Evolutionary conservation across 805 yeast genomes (phyloP).

Genomic region (Kazachstania taianensis): DNA sequence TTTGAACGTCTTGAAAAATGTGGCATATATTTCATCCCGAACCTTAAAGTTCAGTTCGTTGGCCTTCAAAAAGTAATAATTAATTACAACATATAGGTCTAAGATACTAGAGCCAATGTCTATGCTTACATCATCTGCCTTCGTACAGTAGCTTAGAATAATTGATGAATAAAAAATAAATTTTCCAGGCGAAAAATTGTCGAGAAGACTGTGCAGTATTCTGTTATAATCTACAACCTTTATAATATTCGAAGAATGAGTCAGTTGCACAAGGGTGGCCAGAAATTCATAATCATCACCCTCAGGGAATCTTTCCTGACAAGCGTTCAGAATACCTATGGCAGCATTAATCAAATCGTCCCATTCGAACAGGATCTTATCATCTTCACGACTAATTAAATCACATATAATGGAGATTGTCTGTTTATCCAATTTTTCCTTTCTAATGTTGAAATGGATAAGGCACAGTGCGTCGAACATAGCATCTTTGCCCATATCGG

Average conservation of each 20-base stretch:
- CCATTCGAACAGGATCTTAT: too few species aligned
- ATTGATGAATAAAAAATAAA: slow-evolving; percentile 1
- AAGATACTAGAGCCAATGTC: too few species aligned
- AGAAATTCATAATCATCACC: neutral
- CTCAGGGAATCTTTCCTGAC: too few species aligned
- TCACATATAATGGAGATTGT: neutral
- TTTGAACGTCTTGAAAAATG: slow-evolving; percentile 20
- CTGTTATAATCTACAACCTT: neutral
- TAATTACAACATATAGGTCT: slow-evolving; percentile 7
- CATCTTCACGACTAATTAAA: neutral
- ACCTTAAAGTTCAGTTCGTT: slow-evolving; percentile 15
- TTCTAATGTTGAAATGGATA: neutral
- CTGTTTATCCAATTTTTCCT: neutral
- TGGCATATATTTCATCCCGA: slow-evolving; percentile 24
- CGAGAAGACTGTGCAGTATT: neutral
- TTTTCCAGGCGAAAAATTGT: neutral
- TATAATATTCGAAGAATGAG: neutral
- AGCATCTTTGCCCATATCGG: neutral
- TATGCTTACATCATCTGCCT: neutral
- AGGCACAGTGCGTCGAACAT: slow-evolving; percentile 1
- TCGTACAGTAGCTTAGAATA: neutral
- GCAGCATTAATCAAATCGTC: too few species aligned
- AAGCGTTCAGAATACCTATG: too few species aligned
- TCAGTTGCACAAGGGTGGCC: neutral
- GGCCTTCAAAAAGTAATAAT: neutral